A percentile compares a stretch with the other conserved stretches of the same genome.
Evolutionary conservation across 805 yeast species (phyloP).

Genomic region (Candida endomychidarum): DNA sequence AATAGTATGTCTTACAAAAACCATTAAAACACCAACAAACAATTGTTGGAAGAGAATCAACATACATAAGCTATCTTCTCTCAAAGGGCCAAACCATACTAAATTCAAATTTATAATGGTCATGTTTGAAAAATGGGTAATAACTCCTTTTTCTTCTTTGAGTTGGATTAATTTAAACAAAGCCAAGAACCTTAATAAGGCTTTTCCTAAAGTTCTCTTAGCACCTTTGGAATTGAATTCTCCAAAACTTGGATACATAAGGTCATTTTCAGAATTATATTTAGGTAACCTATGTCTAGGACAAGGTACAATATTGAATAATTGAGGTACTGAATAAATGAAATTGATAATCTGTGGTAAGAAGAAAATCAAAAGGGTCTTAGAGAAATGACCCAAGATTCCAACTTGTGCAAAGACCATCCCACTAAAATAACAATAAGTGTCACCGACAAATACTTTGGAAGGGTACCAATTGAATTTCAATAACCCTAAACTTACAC

Average conservation of each 20-base stretch:
- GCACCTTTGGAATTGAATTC: constrained; percentile 22
- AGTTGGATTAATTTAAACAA: constrained; percentile 48
- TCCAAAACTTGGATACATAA: constrained; percentile 63
- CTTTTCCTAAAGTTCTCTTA: constrained; percentile 22
- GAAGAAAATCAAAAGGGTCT: constrained; percentile 82
- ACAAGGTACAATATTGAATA: constrained; percentile 83
- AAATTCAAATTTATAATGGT: constrained; percentile 81
- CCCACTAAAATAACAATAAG: constrained; percentile 96
- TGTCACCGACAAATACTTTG: constrained; percentile 92
- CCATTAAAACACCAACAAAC: constrained; percentile 60
- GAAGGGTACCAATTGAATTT: constrained; percentile 91
- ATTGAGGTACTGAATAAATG: constrained; percentile 87
- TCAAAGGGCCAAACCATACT: constrained; percentile 86
- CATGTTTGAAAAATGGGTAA: constrained; percentile 66
- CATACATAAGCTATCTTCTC: constrained; percentile 75
- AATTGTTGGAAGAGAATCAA: constrained; percentile 64
- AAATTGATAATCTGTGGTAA: constrained; percentile 92
- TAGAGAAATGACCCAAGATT: constrained; percentile 92
- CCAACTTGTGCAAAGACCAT: constrained; percentile 99
- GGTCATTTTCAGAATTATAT: constrained; percentile 64
- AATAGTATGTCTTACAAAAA: constrained; percentile 73
- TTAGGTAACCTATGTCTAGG: constrained; percentile 94
- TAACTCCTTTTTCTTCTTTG: constrained; percentile 21
- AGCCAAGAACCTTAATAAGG: constrained; percentile 34
- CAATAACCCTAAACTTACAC: constrained; percentile 75